phyloP scores from a whole-genome alignment of 176 grass and related monocot species.

The Dactylis glomerata region DNA sequence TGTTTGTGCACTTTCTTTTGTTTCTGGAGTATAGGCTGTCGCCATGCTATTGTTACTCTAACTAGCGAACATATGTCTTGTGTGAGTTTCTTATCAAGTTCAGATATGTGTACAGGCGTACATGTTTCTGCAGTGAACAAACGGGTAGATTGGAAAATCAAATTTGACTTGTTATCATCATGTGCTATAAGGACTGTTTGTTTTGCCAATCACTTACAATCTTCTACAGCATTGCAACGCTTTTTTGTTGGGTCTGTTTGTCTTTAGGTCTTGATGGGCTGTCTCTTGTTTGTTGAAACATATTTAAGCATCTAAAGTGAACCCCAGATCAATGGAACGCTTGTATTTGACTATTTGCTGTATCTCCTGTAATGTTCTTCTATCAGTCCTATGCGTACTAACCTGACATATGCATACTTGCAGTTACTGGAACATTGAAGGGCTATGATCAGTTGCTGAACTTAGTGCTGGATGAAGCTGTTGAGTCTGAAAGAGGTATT shows the following conservation, averaged over 20 bases:
- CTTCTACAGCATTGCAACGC: neutral
- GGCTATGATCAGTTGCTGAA: conserved; percentile 90
- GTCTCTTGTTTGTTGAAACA: neutral
- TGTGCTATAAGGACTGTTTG: neutral
- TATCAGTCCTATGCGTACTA: neutral
- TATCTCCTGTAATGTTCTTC: neutral
- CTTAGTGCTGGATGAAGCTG: conserved; percentile 77
- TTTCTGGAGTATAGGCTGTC: neutral
- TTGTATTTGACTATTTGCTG: too few relatives aligned
- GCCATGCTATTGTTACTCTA: neutral
- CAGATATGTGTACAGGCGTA: neutral
- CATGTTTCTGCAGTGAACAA: neutral
- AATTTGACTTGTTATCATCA: neutral
- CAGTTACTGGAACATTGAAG: conserved; percentile 83
- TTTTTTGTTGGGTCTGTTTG: neutral
- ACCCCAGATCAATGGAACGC: neutral
- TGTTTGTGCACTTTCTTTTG: neutral
- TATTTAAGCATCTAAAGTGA: neutral
- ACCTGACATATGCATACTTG: conserved; percentile 9
- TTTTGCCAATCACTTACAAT: neutral
- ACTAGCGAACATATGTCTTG: neutral
- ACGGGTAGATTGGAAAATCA: neutral
- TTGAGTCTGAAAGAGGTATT: conserved; percentile 78
- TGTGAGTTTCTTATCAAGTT: neutral
- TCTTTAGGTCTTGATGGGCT: neutral